Base-by-base conservation (phyloP, 257 asterid genomes). In the Osmanthus fragrans region DNA sequence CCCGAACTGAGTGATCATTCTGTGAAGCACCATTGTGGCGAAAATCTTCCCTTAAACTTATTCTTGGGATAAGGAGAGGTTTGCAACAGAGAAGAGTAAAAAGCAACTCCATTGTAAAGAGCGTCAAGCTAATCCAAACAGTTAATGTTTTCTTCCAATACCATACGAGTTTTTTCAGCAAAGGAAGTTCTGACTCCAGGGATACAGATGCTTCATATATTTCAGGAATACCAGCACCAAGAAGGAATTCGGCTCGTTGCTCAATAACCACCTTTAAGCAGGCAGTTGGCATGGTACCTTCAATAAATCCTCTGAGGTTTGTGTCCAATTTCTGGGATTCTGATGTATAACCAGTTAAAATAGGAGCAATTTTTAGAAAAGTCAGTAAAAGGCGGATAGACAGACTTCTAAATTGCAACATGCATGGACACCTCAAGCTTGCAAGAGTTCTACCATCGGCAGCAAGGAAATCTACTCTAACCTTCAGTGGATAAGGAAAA, bases 141-240 rank as follows among this genome's bases (percentile, higher is more conserved):
- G 87, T 93, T 42, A 95, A 71, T 18, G 96, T 89, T 71, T 77
- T 90, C 84, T 80, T 90, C 98, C 97, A 95, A 73, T 75, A 86
- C 98, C 98, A 95, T 67, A 90, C 5, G 25, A 86, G 54, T 79
- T 85, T 88, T 80, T 86, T 88, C 66, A 82, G 76, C 4, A 89
- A 77, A 63, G 98, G 97, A 73, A 88, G 99, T 73, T 93, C 90
- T 2, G 97, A 91, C 73, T 90, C 93, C 56, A 93, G 85, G 42
- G 65, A 67, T 45, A 93, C 80, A 77, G 88, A 86, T 21, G 97
- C 93, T 40, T 81, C 30, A 77, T 95, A 95, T 66, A 95, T 87
- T 82, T 93, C 97, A 34, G 97, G 99, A 73, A 91, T 83, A 69
- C 98, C 98, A 71, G 87, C 89, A 73, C 96, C 96, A 3, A 85